Conservation (phyloP, 257 asterid species). For the Solanum peruvianum region DNA sequence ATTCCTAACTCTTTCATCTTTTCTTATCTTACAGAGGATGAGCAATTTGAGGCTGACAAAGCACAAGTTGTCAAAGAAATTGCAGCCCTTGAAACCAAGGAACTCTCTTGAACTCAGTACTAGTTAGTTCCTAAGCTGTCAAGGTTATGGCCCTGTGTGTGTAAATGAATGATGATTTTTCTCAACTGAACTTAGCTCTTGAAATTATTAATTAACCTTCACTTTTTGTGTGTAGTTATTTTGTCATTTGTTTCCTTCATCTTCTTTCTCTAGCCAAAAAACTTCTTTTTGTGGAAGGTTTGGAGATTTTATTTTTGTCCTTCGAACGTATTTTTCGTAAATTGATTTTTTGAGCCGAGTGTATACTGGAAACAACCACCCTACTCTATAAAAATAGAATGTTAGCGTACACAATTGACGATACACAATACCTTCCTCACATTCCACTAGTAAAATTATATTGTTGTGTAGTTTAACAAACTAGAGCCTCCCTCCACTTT, state of each 20-base stretch:
- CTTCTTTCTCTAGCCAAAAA: background rate
- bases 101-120: constrained; percentile 14
- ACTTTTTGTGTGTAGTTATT: background rate
- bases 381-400: background rate
- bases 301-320: background rate
- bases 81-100: constrained; percentile 68
- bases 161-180: background rate
- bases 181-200: background rate
- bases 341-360: background rate
- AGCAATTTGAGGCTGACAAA: constrained; percentile 85
- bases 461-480: background rate
- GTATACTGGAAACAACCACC: background rate
- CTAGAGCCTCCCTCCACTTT: no score
- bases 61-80: constrained; percentile 82
- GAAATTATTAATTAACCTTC: background rate
- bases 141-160: background rate
- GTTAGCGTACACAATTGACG: background rate
- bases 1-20: background rate
- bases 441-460: background rate
- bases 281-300: background rate
- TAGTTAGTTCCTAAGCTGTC: background rate
- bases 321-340: background rate
- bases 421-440: background rate
- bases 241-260: background rate
- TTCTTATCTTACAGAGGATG: constrained; percentile 53